Conservation (phyloP, 352 stramenopile species). For the Elongisporangium prolatum region DNA sequence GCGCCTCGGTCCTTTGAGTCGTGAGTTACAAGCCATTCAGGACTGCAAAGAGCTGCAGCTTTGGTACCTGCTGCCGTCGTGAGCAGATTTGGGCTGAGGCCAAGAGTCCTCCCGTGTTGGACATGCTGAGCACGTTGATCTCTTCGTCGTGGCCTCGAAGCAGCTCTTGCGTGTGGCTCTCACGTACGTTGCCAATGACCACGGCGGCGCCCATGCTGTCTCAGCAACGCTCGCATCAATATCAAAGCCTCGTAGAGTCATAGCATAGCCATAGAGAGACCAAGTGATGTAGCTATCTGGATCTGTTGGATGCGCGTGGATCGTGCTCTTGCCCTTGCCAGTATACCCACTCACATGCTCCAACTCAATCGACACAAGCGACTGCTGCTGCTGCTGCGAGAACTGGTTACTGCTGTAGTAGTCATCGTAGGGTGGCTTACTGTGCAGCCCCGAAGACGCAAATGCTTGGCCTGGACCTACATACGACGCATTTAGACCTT, state of each 20-base stretch:
- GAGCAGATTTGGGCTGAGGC: conserved; percentile 46
- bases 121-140: conserved; percentile 42
- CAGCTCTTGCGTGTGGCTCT: conserved; percentile 50
- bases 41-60: background rate
- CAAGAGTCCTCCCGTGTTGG: conserved; percentile 28
- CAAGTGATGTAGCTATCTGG: conserved; percentile 50
- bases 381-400: conserved; percentile 1
- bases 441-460: conserved; percentile 4
- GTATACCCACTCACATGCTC: conserved; percentile 66
- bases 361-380: conserved; percentile 37
- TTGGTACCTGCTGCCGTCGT: conserved; percentile 9
- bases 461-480: conserved; percentile 1
- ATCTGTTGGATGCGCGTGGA: conserved; percentile 47
- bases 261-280: conserved; percentile 9
- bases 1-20: conserved; percentile 24
- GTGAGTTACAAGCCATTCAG: too few relatives aligned
- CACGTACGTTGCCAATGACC: conserved; percentile 39
- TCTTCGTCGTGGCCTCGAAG: conserved; percentile 52
- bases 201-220: conserved; percentile 50
- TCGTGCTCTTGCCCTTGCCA: conserved; percentile 45
- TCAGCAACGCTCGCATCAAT: background rate
- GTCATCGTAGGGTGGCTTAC: conserved; percentile 12
- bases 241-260: background rate
- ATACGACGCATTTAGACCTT: conserved; percentile 1
- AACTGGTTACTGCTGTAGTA: conserved; percentile 15